These are phyloP conservation scores for Geotrichum phurueaensis DNA, from an alignment of 1,139 yeast species.

Conservation along the genomic window DNA sequence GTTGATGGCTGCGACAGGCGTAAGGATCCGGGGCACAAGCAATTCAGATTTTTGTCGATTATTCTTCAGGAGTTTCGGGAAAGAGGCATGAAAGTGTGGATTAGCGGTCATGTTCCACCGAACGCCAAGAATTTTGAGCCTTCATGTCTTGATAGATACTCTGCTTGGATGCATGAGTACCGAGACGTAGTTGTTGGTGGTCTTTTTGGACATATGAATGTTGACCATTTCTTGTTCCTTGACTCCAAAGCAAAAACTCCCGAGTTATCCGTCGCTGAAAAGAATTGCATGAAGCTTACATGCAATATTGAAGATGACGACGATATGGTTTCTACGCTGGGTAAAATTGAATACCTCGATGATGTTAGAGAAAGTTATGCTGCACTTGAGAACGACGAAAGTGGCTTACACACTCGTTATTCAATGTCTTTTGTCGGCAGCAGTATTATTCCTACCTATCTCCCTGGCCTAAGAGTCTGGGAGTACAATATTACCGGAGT, in stretches of 20 bases:
- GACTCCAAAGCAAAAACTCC: conserved; percentile 37
- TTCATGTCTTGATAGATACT: conserved; percentile 65
- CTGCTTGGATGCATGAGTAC: conserved; percentile 73
- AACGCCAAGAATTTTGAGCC: conserved; percentile 68
- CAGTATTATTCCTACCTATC: conserved; percentile 79
- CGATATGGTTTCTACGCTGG: not conserved
- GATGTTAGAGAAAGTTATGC: conserved; percentile 16
- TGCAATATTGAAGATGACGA: not conserved
- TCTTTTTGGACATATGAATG: conserved; percentile 80
- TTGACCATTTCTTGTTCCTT: conserved; percentile 75
- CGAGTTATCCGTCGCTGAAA: conserved; percentile 11
- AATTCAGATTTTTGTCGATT: conserved; percentile 71
- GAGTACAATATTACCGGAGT: conserved; percentile 68
- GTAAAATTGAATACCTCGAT: conserved; percentile 20
- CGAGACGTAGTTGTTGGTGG: conserved; percentile 80
- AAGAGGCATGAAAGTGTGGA: conserved; percentile 79
- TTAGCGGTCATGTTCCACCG: conserved; percentile 85
- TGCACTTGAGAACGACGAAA: conserved; percentile 4
- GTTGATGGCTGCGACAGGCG: conserved; percentile 70
- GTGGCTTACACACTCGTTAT: conserved; percentile 47
- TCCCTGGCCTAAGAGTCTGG: conserved; percentile 78
- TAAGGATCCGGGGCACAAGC: conserved; percentile 71
- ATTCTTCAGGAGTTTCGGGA: conserved; percentile 65
- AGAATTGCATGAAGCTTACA: conserved; percentile 10
- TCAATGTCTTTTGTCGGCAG: conserved; percentile 65